Percentiles rank a stretch among this genome's conserved stretches.
Conservation (phyloP, 148 eudicot species). For the Beta vulgaris region DNA sequence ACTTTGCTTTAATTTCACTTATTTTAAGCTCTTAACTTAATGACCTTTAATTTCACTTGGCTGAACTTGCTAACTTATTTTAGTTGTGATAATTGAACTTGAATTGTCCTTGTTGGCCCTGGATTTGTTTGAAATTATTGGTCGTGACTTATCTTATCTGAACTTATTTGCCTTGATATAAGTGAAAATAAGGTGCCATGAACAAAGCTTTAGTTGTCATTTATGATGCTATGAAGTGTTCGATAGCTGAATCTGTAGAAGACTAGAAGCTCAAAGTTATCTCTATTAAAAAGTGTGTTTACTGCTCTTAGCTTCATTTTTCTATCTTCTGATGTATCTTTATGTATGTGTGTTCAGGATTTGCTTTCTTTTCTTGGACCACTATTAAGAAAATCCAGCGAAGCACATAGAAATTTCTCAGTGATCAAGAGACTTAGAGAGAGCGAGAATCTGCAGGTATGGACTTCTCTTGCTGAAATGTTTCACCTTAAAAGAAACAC, state of each 20-base stretch:
- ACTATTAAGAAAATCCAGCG: constrained; percentile 86
- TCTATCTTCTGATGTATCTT: background rate
- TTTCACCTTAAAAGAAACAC: no score
- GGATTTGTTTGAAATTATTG: no score
- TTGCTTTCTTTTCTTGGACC: constrained; percentile 95
- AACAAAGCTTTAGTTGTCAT: background rate
- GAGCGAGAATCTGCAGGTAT: constrained; percentile 93
- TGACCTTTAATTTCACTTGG: no score
- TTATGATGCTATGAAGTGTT: background rate
- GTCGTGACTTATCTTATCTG: no score
- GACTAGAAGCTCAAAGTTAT: background rate
- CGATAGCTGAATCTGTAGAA: background rate
- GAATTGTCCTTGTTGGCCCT: no score
- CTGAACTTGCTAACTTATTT: no score
- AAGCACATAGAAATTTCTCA: constrained; percentile 78
- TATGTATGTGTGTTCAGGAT: constrained; percentile 48
- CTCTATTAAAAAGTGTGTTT: background rate
- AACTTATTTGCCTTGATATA: no score
- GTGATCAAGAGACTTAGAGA: constrained; percentile 87
- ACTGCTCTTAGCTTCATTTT: background rate
- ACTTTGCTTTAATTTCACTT: no score
- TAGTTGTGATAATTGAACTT: no score
- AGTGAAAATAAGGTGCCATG: no score
- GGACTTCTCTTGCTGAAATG: constrained; percentile 9
- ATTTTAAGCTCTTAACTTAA: no score